Percentiles rank a stretch among this genome's conserved stretches.
Evolutionary conservation across 345 rosid genomes (phyloP).

Genomic region (Crucihimalaya himalaica): DNA sequence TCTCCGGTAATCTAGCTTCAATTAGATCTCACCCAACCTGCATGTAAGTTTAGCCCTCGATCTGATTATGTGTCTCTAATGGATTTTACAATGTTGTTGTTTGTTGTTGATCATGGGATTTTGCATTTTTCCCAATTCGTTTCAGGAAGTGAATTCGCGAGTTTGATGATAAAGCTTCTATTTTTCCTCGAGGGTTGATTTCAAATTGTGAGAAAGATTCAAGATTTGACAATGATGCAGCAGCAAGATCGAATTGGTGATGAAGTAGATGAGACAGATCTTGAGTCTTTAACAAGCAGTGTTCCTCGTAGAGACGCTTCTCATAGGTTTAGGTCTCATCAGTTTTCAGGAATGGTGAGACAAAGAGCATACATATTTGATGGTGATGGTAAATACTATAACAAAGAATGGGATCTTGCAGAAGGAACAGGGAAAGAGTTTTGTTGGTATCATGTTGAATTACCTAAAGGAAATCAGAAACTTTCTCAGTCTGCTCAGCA

Average conservation of each 20-base stretch:
- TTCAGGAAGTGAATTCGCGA: neutral
- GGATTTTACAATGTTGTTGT: constrained; percentile 12
- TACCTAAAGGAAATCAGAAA: constrained; percentile 82
- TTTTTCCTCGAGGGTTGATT: neutral
- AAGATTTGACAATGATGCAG: constrained; percentile 50
- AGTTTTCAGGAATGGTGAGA: constrained; percentile 67
- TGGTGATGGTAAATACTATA: constrained; percentile 65
- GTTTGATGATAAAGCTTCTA: constrained; percentile 8
- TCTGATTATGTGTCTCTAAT: neutral
- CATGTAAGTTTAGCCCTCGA: constrained; percentile 22
- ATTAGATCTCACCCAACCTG: constrained; percentile 12
- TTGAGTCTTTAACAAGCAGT: constrained; percentile 37
- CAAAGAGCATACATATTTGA: constrained; percentile 87
- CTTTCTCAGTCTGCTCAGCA: constrained; percentile 81
- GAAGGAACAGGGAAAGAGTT: constrained; percentile 77
- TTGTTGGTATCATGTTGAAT: constrained; percentile 95
- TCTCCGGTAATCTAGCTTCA: constrained; percentile 12
- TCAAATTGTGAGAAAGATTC: neutral
- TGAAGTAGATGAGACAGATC: constrained; percentile 54
- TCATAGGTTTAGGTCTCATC: constrained; percentile 22
- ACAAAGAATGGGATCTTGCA: constrained; percentile 80
- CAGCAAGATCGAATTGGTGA: constrained; percentile 43
- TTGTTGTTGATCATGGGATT: neutral
- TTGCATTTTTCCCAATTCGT: neutral
- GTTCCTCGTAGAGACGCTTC: constrained; percentile 36